phyloP scores from a whole-genome alignment of 257 asterid genomes.

The Paraleonurus japonicus region DNA sequence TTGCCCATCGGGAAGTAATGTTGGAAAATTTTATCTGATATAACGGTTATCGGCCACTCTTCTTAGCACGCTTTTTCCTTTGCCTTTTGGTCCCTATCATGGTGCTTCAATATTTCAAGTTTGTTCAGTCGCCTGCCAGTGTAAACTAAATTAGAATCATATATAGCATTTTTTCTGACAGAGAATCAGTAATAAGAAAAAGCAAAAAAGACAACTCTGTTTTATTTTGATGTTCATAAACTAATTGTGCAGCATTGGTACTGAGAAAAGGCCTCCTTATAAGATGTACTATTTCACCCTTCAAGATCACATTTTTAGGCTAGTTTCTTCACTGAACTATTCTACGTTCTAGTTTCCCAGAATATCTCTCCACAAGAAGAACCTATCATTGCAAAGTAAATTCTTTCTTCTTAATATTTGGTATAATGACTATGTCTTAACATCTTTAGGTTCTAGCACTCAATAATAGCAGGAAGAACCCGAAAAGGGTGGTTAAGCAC shows the following conservation, averaged over 20 bases:
- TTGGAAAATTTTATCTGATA: background rate
- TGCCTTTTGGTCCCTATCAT: conserved; percentile 90
- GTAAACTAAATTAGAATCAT: background rate
- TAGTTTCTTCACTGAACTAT: background rate
- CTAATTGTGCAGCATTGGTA: background rate
- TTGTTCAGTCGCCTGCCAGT: conserved; percentile 46
- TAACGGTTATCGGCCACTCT: conserved; percentile 49
- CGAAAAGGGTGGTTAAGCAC: background rate
- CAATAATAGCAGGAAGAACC: background rate
- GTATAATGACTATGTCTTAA: background rate
- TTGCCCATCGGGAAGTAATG: background rate
- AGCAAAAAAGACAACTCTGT: background rate
- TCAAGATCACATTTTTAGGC: background rate
- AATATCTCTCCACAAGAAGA: too few relatives aligned
- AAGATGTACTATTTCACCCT: background rate
- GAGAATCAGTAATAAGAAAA: too few relatives aligned
- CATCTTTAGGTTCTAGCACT: background rate
- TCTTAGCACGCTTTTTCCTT: conserved; percentile 85
- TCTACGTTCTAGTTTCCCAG: background rate
- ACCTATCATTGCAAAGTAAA: too few relatives aligned
- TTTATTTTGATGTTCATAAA: too few relatives aligned
- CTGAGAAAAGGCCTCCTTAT: background rate
- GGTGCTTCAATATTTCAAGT: conserved; percentile 88
- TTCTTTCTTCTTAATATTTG: too few relatives aligned
- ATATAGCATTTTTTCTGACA: background rate